Base-by-base conservation (phyloP, 208 protist genomes). In the Crithidia thermophila region DNA sequence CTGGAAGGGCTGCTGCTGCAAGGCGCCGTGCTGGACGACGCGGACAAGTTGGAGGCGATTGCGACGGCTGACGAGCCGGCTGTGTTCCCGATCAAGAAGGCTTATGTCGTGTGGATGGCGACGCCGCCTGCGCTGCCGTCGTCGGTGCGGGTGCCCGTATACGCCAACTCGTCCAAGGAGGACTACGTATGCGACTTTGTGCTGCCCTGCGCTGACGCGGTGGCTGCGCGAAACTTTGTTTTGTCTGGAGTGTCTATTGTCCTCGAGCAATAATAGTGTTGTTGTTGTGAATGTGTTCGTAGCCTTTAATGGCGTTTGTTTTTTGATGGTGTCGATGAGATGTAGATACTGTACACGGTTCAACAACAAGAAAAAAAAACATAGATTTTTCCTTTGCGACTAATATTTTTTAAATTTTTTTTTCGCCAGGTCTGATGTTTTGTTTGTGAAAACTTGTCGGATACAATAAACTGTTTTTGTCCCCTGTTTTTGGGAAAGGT, bases 241-340 rank as follows among this genome's bases (percentile, higher is more conserved):
- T 84, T 98, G 16, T 85, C 88, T 18, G 95, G 97, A 30, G 79
- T 87, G 5, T 94, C 94, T 4, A 67, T 97, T 18, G 82, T 98
- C 20, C 65, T 98, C 11, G 80, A 93, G 58, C 86, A 84, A 58
- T 94, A 88, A 65, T 21, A 0, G 16, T 20, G 14, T 10, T 45
- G 20, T 27, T 5, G 49, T 1, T 53, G 16, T 31, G 14, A 28
- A 69, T 70, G 33, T 31, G 9, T 42, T 18, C 43, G 36, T 45
- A n/a, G 21, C 47, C 5, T 49, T 42, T 1, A 28, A 16, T 47
- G 9, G 21, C 21, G 9, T 36, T 14, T 34, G 9, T 34, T 11
- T 43, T 43, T 28, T 21, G 13, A 18, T 4, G 18, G 21, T 52
- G 31, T 18, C 21, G n/a, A n/a, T n/a, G n/a, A n/a, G n/a, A n/a